Evolutionary conservation across 768 basidiomycete species (phyloP).

Genomic region (Suillus variegatus): DNA sequence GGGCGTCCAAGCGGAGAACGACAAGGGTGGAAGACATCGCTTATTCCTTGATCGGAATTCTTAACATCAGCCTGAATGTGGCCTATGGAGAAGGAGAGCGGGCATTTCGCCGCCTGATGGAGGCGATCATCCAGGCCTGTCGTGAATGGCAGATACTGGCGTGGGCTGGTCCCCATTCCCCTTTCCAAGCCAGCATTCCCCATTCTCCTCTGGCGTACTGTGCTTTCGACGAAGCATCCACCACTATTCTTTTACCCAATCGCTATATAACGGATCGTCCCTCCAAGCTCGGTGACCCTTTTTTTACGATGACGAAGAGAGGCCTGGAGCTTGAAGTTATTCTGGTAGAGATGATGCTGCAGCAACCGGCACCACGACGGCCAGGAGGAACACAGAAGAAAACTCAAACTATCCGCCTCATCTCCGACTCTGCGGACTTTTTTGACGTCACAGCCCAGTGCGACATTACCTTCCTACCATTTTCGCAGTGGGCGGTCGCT

Average conservation of each 20-base stretch:
- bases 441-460: constrained; percentile 17
- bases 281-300: constrained; percentile 20
- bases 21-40: constrained; percentile 28
- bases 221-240: constrained; percentile 7
- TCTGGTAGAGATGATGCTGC: constrained; percentile 25
- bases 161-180: constrained; percentile 24
- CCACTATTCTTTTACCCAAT: background rate
- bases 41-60: constrained; percentile 28
- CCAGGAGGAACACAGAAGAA: background rate
- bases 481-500: constrained; percentile 26
- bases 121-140: constrained; percentile 19
- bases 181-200: constrained; percentile 19
- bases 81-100: constrained; percentile 27
- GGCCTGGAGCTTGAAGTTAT: constrained; percentile 23
- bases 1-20: constrained; percentile 27
- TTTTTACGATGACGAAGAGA: constrained; percentile 25
- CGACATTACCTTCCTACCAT: constrained; percentile 20
- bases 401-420: constrained; percentile 12
- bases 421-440: constrained; percentile 20
- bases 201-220: constrained; percentile 22
- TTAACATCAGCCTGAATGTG: constrained; percentile 24
- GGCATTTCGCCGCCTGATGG: constrained; percentile 28
- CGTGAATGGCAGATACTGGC: constrained; percentile 24
- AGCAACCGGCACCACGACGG: constrained; percentile 13
- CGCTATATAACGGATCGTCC: constrained; percentile 9